Base-by-base conservation (phyloP, 768 basidiomycete species). In the Amanita pseudoporphyria region DNA sequence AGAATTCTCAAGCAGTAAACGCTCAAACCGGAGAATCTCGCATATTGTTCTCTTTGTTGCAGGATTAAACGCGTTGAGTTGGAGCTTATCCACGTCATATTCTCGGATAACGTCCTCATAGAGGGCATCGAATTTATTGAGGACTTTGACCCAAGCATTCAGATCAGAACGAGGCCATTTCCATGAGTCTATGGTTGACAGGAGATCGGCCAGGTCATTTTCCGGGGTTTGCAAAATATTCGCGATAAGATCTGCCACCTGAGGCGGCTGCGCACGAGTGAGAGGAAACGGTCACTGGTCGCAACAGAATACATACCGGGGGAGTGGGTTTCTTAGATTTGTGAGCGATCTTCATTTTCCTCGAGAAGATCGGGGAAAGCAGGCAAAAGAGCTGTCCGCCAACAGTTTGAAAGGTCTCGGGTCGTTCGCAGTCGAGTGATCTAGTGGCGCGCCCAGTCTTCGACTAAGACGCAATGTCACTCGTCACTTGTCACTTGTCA, bases 151-250 rank as follows among this genome's bases (percentile, higher is more conserved):
- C 96, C 96, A 99, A 50, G 87, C 82, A 68, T 96, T 92, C 53
- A 99, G 77, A 72, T 99, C 96, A 49, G 93, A 93, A 54, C 96
- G 80, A 31, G 93, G 90, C 85, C 90, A 98, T 63, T 78, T 84
- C 96, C 96, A 99, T 3, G 73, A 64, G 57, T 85, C 79, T 59
- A 94, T 82, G 53, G 76, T 66, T 28, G 74, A 66, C 51, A 98
- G 73, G 51, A 83, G 72, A 44, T 77, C 66, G 3, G 82, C 70
- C 24, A 98, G 72, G 55, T 91, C 81, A 35, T 88, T 79, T 52
- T 81, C 82, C 3, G 79, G 68, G 3, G 85, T 82, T 52, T 73
- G 72, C 39, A 77, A 61, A 26, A 96, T 72, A 56, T 73, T 83
- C 50, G 72, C 69, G 56, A 96, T 87, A 61, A 96, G 79, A 59